Evolutionary conservation across 2,329 filamentous ascomycete genomes (phyloP).

Genomic region (Ceratocystis colombiana): DNA sequence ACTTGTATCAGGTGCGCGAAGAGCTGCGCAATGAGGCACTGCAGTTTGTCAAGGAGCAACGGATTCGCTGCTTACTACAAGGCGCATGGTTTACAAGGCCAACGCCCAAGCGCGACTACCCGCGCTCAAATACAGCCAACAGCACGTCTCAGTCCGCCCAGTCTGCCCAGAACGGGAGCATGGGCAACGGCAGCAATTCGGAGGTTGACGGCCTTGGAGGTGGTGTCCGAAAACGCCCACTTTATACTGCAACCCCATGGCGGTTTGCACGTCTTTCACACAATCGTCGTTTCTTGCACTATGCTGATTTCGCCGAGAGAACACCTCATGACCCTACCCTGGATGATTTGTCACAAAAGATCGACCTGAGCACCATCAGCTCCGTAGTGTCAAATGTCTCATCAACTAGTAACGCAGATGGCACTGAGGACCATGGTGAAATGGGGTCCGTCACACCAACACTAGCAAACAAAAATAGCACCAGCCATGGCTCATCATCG

Average conservation of each 20-base stretch:
- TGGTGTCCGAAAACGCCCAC: slow-evolving; percentile 32
- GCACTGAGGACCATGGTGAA: slow-evolving; percentile 37
- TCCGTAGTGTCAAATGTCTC: slow-evolving; percentile 92
- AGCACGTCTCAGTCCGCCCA: slow-evolving; percentile 25
- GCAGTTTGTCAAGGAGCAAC: slow-evolving; percentile 94
- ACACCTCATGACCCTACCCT: slow-evolving; percentile 56
- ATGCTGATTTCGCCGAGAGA: slow-evolving; percentile 67
- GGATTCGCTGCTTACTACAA: slow-evolving; percentile 76
- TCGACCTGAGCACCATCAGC: slow-evolving; percentile 78
- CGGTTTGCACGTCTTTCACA: slow-evolving; percentile 82
- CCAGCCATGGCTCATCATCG: not conserved
- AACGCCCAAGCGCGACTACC: slow-evolving; percentile 34
- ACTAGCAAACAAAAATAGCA: not conserved
- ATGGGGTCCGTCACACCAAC: slow-evolving; percentile 21
- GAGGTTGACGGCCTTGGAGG: slow-evolving; percentile 16
- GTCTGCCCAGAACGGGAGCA: slow-evolving; percentile 18
- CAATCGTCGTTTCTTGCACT: slow-evolving; percentile 83
- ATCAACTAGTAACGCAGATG: slow-evolving; percentile 46
- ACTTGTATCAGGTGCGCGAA: slow-evolving; percentile 81
- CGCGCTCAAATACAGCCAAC: slow-evolving; percentile 39
- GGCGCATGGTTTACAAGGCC: slow-evolving; percentile 74
- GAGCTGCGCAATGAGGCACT: slow-evolving; percentile 83
- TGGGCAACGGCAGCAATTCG: slow-evolving; percentile 21
- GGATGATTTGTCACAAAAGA: slow-evolving; percentile 64
- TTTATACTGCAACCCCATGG: slow-evolving; percentile 51